These are phyloP conservation scores for Fraxinus platypoda DNA, from an alignment of 305 asterid species.

Conservation along the genomic window DNA sequence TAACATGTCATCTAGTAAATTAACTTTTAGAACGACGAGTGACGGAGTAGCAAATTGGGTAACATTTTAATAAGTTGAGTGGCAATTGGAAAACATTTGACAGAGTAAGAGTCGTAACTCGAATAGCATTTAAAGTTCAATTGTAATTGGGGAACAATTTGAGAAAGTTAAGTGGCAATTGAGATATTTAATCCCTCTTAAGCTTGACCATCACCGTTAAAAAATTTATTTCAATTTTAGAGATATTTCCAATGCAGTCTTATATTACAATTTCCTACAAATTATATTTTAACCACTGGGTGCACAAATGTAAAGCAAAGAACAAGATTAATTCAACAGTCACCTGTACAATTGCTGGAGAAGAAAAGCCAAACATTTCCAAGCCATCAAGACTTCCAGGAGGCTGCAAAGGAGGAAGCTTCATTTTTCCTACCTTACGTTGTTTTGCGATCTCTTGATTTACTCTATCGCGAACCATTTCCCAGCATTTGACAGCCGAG, in stretches of 20 bases:
- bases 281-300: background rate
- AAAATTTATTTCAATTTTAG: background rate
- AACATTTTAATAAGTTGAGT: background rate
- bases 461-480: conserved; percentile 86
- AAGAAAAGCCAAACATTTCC: conserved; percentile 95
- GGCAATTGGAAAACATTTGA: no score
- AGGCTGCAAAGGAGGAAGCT: conserved; percentile 93
- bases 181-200: background rate
- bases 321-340: background rate
- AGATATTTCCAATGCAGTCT: background rate
- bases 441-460: conserved; percentile 77
- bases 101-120: no score
- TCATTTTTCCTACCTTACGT: conserved; percentile 63
- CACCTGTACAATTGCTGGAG: conserved; percentile 42
- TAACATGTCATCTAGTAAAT: background rate
- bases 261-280: background rate
- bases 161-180: no score
- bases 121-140: no score
- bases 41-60: background rate
- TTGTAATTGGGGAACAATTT: no score
- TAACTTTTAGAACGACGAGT: background rate
- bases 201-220: background rate
- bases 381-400: conserved; percentile 96
- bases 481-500: conserved; percentile 88
- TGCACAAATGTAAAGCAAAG: no score